A percentile compares a stretch with the other conserved stretches of the same genome.
Conservation (phyloP, 257 asterid genomes). For the Nicotiana paniculata region DNA sequence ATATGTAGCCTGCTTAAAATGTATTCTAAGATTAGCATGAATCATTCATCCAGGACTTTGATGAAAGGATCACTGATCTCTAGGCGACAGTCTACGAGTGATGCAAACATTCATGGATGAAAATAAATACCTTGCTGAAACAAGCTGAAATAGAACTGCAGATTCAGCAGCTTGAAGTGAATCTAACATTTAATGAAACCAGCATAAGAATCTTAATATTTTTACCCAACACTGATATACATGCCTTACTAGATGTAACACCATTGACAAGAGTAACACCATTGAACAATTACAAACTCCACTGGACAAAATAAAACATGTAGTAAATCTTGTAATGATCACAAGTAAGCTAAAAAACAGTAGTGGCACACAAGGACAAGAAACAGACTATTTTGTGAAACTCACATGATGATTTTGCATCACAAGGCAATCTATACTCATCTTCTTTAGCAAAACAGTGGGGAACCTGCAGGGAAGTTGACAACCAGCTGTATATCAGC, state of each 20-base stretch:
- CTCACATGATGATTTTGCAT: conserved; percentile 84
- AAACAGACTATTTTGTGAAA: not conserved
- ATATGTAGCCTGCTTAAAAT: not conserved
- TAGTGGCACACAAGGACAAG: not conserved
- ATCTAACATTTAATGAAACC: not conserved
- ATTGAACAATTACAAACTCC: not conserved
- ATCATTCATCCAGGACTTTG: not conserved
- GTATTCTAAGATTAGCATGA: not conserved
- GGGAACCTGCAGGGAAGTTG: conserved; percentile 54
- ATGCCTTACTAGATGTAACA: not conserved
- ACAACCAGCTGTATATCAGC: not conserved
- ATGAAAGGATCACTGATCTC: not conserved
- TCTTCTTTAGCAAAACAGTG: conserved; percentile 55
- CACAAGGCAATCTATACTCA: conserved; percentile 83
- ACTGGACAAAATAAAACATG: not conserved
- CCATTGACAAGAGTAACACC: not conserved
- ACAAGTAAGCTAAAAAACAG: not conserved
- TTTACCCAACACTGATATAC: not conserved
- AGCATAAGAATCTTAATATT: not conserved
- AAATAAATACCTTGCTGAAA: not conserved
- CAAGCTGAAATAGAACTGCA: not conserved
- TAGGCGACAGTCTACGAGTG: not conserved
- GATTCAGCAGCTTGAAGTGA: not conserved
- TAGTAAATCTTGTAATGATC: not conserved
- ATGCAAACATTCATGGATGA: not conserved